Conservation (phyloP, 2,329 filamentous ascomycete species). For the Sclerotinia minor region DNA sequence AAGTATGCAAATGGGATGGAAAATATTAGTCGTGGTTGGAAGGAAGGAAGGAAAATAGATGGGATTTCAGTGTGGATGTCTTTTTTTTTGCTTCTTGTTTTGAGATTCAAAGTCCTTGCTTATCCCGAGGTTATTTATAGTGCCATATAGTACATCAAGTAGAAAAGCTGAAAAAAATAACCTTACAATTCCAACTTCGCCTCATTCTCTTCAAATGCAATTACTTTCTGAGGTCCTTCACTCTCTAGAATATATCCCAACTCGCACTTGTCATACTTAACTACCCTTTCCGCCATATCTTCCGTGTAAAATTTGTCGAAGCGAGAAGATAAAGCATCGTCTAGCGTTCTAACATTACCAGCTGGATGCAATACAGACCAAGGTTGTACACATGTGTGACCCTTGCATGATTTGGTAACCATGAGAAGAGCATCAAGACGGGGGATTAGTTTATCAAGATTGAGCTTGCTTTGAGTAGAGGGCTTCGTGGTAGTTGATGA, state of each 20-base stretch:
- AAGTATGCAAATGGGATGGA: background rate
- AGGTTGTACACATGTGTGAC: conserved; percentile 53
- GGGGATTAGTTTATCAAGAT: conserved; percentile 30
- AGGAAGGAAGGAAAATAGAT: background rate
- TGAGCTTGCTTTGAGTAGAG: conserved; percentile 32
- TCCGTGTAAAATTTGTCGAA: conserved; percentile 57
- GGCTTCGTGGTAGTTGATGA: conserved; percentile 16
- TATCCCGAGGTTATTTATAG: background rate
- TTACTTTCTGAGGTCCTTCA: conserved; percentile 47
- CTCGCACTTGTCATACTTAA: conserved; percentile 56
- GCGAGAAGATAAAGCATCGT: conserved; percentile 49
- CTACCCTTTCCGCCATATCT: conserved; percentile 46
- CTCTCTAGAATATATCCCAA: conserved; percentile 56
- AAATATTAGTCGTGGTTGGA: background rate
- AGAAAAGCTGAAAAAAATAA: background rate
- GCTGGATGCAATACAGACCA: conserved; percentile 58
- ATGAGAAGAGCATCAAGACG: conserved; percentile 60
- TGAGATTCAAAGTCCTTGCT: no score
- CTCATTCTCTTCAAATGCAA: conserved; percentile 19
- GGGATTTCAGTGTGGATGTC: background rate
- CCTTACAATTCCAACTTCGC: conserved; percentile 15
- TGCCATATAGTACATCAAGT: background rate
- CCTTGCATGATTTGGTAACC: conserved; percentile 62
- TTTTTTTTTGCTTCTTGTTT: background rate
- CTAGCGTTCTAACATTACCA: conserved; percentile 51